Conservation (phyloP, 2,329 filamentous ascomycete genomes). For the Sporothrix globosa region DNA sequence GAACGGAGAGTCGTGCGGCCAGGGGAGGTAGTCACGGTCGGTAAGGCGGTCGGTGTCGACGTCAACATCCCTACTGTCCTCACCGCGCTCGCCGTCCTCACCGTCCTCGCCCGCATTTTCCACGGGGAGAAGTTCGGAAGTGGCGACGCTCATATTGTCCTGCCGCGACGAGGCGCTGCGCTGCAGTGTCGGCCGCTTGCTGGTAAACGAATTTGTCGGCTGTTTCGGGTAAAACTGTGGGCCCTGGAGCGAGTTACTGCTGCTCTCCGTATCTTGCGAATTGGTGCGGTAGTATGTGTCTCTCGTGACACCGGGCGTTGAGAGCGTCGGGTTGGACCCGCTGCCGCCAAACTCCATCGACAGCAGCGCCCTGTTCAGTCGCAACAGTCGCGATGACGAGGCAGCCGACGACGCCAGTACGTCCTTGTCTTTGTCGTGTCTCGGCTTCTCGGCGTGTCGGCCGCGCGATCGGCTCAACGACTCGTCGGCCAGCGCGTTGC, state of each 20-base stretch:
- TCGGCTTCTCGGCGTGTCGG: background rate
- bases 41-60: conserved; percentile 46
- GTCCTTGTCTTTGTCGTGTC: background rate
- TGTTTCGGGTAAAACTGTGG: background rate
- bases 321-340: conserved; percentile 29
- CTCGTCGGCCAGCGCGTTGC: background rate
- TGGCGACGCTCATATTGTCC: conserved; percentile 21
- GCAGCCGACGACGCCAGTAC: conserved; percentile 25
- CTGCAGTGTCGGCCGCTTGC: conserved; percentile 14
- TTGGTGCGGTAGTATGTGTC: conserved; percentile 32
- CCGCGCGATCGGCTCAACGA: conserved; percentile 15
- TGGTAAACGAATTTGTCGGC: conserved; percentile 19
- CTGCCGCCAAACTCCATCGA: conserved; percentile 31
- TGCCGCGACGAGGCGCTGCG: conserved; percentile 29
- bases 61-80: conserved; percentile 1
- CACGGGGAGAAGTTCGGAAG: conserved; percentile 22
- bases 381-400: conserved; percentile 31
- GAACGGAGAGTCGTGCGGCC: conserved; percentile 60
- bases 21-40: conserved; percentile 63
- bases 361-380: conserved; percentile 32
- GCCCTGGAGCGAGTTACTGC: conserved; percentile 19
- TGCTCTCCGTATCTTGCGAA: conserved; percentile 33
- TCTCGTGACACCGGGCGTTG: background rate
- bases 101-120: background rate
- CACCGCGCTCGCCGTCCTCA: conserved; percentile 31